A percentile compares a stretch with the other conserved stretches of the same genome.
Conservation (phyloP, 495 filamentous ascomycete genomes). For the Trichoderma asperelloides region DNA sequence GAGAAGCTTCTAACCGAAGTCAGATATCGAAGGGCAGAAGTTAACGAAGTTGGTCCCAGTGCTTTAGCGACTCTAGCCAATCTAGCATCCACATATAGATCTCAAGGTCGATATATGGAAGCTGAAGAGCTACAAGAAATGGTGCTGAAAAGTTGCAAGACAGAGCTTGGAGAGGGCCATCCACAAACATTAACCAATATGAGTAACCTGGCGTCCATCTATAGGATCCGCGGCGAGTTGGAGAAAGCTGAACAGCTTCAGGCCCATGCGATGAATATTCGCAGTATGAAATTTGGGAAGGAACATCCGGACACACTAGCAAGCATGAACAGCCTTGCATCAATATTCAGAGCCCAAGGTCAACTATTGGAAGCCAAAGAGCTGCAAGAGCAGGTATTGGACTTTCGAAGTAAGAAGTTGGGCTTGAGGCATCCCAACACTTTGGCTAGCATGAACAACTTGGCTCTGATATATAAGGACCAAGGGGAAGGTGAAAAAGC, state of each 20-base stretch:
- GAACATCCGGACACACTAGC: slow-evolving; percentile 24
- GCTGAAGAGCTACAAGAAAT: slow-evolving; percentile 25
- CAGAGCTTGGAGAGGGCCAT: slow-evolving; percentile 30
- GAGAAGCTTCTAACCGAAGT: slow-evolving; percentile 24
- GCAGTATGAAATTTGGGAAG: slow-evolving; percentile 15
- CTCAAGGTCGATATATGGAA: slow-evolving; percentile 27
- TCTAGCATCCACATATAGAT: slow-evolving; percentile 26
- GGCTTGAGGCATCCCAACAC: slow-evolving; percentile 4
- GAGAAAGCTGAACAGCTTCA: slow-evolving; percentile 24
- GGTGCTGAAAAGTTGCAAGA: slow-evolving; percentile 25
- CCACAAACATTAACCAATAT: slow-evolving; percentile 31
- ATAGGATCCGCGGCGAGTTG: slow-evolving; percentile 20
- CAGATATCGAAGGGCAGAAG: slow-evolving; percentile 17
- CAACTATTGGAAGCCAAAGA: slow-evolving; percentile 25
- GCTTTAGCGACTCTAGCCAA: slow-evolving; percentile 33
- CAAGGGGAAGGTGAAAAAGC: not conserved
- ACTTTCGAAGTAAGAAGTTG: not conserved
- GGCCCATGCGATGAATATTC: slow-evolving; percentile 1
- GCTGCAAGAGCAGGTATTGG: slow-evolving; percentile 21
- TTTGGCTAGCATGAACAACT: slow-evolving; percentile 3
- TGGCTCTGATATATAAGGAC: not conserved
- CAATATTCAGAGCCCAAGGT: slow-evolving; percentile 21
- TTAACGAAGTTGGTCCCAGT: slow-evolving; percentile 29
- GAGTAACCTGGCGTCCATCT: slow-evolving; percentile 30
- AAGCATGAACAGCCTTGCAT: slow-evolving; percentile 13